These are phyloP conservation scores for Fomitopsis palustris DNA, from an alignment of 1,284 basidiomycete genomes.

Conservation along the genomic window DNA sequence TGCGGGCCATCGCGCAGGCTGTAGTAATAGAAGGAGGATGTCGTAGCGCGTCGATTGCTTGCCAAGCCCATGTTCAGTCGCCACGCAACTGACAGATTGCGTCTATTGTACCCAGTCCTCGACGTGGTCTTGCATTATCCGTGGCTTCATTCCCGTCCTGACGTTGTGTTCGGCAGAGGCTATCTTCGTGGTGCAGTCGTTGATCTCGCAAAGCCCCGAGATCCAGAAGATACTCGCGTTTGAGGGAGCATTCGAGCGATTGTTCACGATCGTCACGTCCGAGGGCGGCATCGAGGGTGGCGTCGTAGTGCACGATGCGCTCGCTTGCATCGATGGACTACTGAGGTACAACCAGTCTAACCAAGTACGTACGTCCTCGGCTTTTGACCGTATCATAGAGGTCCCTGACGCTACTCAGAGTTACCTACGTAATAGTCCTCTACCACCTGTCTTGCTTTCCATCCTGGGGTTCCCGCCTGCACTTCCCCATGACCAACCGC, in stretches of 20 bases:
- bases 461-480: constrained; percentile 85
- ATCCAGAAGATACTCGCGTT: constrained; percentile 98
- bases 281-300: constrained; percentile 95
- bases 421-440: constrained; percentile 92
- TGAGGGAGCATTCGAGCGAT: constrained; percentile 94
- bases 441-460: constrained; percentile 87
- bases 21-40: not conserved
- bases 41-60: not conserved
- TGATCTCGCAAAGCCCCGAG: constrained; percentile 86
- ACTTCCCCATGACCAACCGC: constrained; percentile 57
- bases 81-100: constrained; percentile 1
- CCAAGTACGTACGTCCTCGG: constrained; percentile 57
- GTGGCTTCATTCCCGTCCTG: not conserved
- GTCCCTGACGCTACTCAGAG: constrained; percentile 51
- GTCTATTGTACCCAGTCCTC: not conserved
- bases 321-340: constrained; percentile 82
- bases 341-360: constrained; percentile 94
- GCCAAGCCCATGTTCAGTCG: not conserved
- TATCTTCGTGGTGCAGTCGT: constrained; percentile 77
- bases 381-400: not conserved
- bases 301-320: constrained; percentile 81
- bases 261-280: constrained; percentile 84
- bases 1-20: not conserved
- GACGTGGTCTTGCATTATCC: not conserved
- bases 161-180: constrained; percentile 51